Evolutionary conservation across 306 rosid genomes (phyloP).

Genomic region (Abrus pulchellus): DNA sequence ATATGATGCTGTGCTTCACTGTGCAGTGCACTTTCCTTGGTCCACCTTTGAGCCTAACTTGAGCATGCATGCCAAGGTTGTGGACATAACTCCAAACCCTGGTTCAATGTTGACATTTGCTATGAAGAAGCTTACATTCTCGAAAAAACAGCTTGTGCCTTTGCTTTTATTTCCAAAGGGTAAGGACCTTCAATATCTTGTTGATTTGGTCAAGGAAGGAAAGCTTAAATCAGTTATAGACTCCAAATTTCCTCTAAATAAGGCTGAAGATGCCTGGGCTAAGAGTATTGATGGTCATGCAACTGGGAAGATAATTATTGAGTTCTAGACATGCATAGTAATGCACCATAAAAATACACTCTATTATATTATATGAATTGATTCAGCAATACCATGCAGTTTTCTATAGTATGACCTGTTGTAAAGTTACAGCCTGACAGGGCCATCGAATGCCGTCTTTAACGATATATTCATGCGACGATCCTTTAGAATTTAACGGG

Average conservation of each 20-base stretch:
- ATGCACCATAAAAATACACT: not conserved
- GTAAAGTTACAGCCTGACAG: no score
- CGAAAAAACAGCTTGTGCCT: slow-evolving; percentile 76
- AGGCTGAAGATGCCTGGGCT: slow-evolving; percentile 82
- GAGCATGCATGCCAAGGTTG: slow-evolving; percentile 69
- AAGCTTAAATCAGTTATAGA: slow-evolving; percentile 79
- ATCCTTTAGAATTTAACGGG: no score
- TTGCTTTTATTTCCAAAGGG: slow-evolving; percentile 54
- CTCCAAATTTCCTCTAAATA: slow-evolving; percentile 63
- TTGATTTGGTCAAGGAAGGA: slow-evolving; percentile 73
- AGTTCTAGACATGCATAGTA: slow-evolving; percentile 47
- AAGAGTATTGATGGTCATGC: slow-evolving; percentile 81
- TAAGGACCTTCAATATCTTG: slow-evolving; percentile 64
- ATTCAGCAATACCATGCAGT: not conserved
- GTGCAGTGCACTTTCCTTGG: slow-evolving; percentile 71
- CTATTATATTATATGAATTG: slow-evolving; percentile 2
- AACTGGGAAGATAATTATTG: slow-evolving; percentile 85
- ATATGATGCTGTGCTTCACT: slow-evolving; percentile 76
- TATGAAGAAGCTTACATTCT: slow-evolving; percentile 68
- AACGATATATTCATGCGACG: no score
- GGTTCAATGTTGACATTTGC: slow-evolving; percentile 56
- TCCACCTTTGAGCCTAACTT: slow-evolving; percentile 76
- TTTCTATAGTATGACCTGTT: not conserved
- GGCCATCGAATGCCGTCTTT: no score
- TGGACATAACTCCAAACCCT: slow-evolving; percentile 61